Conservation (phyloP, 306 rosid species). For the Dalbergia cultrata region DNA sequence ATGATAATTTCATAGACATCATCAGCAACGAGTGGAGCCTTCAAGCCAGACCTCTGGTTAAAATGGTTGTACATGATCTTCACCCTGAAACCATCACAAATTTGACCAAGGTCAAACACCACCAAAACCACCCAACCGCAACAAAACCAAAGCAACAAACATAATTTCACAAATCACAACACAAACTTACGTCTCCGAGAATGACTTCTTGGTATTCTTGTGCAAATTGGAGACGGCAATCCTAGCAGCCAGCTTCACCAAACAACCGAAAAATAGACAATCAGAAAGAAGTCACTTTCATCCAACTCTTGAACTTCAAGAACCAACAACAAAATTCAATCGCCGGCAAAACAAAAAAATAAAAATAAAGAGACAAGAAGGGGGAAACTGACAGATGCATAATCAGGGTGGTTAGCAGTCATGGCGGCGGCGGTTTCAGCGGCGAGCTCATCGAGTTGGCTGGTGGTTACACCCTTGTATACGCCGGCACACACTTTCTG, state of each 20-base stretch:
- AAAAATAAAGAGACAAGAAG: not conserved
- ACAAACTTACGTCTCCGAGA: slow-evolving; percentile 78
- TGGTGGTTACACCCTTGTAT: slow-evolving; percentile 93
- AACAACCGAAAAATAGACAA: not conserved
- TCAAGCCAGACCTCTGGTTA: slow-evolving; percentile 71
- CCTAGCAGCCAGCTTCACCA: slow-evolving; percentile 82
- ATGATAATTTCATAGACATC: slow-evolving; percentile 86
- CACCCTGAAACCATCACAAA: slow-evolving; percentile 51
- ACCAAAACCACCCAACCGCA: not conserved
- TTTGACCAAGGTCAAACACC: not conserved
- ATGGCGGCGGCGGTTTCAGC: slow-evolving; percentile 97
- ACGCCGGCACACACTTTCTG: slow-evolving; percentile 98
- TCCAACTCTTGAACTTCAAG: no score
- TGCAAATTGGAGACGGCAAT: slow-evolving; percentile 83
- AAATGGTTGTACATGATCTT: slow-evolving; percentile 72
- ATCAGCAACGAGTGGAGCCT: slow-evolving; percentile 79
- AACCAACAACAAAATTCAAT: no score
- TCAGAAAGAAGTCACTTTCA: not conserved
- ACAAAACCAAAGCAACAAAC: not conserved
- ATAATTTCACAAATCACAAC: no score
- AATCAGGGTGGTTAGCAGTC: slow-evolving; percentile 94
- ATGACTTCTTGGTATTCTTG: slow-evolving; percentile 73
- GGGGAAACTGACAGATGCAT: slow-evolving; percentile 74
- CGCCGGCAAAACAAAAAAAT: no score
- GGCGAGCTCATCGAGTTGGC: slow-evolving; percentile 94